phyloP scores from a whole-genome alignment of 2,329 filamentous ascomycete genomes.

The Phyllosticta citribraziliensis region DNA sequence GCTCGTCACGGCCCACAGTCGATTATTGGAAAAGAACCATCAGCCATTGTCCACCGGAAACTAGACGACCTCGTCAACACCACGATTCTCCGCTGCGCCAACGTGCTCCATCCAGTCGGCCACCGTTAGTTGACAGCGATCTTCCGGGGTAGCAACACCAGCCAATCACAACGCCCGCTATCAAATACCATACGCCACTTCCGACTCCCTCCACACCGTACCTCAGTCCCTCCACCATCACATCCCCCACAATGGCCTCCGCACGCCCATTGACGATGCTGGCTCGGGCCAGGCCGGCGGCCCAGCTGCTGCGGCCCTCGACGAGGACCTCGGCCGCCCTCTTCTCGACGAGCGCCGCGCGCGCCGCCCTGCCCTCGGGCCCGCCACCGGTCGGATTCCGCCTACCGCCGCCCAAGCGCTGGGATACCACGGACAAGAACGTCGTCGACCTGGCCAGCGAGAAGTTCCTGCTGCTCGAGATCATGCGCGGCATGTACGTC shows the following conservation, averaged over 20 bases:
- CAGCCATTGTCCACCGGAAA: neutral
- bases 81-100: neutral
- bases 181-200: neutral
- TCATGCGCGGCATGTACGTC: constrained; percentile 96
- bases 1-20: neutral
- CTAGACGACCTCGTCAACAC: neutral
- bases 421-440: constrained; percentile 70
- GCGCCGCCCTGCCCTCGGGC: constrained; percentile 58
- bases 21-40: neutral
- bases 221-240: constrained; percentile 9
- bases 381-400: constrained; percentile 76
- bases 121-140: neutral
- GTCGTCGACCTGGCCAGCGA: constrained; percentile 77
- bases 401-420: constrained; percentile 60
- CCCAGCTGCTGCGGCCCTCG: constrained; percentile 27
- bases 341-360: constrained; percentile 55
- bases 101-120: neutral
- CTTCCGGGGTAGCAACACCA: neutral
- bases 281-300: constrained; percentile 25
- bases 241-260: constrained; percentile 34
- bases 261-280: constrained; percentile 39
- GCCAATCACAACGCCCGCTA: neutral
- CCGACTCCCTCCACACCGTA: constrained; percentile 1
- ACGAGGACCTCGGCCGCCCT: constrained; percentile 39
- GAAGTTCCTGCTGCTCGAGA: constrained; percentile 93